Percentiles rank a stretch among this genome's conserved stretches.
These are phyloP conservation scores for Wickerhamomyces canadensis DNA, from an alignment of 805 yeast genomes.

Conservation along the genomic window DNA sequence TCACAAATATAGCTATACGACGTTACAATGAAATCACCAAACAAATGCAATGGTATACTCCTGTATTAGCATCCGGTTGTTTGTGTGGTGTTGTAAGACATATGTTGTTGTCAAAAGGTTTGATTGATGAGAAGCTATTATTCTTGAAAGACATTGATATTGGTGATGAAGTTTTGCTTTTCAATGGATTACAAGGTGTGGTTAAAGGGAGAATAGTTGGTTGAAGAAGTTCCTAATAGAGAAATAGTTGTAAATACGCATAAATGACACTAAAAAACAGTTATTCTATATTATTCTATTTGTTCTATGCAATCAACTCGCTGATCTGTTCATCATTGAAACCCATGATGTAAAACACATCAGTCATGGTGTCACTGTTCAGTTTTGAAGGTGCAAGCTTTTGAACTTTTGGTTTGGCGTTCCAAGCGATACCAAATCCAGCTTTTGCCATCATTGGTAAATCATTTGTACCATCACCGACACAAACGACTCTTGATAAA, in stretches of 20 bases:
- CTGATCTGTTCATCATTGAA: slow-evolving; percentile 51
- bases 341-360: slow-evolving; percentile 78
- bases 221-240: no score
- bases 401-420: slow-evolving; percentile 93
- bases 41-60: slow-evolving; percentile 68
- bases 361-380: slow-evolving; percentile 68
- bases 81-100: slow-evolving; percentile 79
- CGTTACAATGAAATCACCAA: slow-evolving; percentile 14
- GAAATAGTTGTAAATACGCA: no score
- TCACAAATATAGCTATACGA: slow-evolving; percentile 69
- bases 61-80: slow-evolving; percentile 73
- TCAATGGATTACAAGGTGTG: slow-evolving; percentile 84
- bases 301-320: slow-evolving; percentile 3
- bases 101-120: slow-evolving; percentile 47
- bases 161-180: slow-evolving; percentile 70
- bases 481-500: slow-evolving; percentile 59
- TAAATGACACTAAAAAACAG: no score
- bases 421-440: slow-evolving; percentile 95
- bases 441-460: slow-evolving; percentile 86
- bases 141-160: slow-evolving; percentile 37
- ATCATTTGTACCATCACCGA: slow-evolving; percentile 98
- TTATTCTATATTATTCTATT: no score
- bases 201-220: slow-evolving; percentile 51
- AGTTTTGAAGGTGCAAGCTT: slow-evolving; percentile 73
- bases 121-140: slow-evolving; percentile 49